Evolutionary conservation across 176 grass and related monocot genomes (phyloP).

Genomic region (Zoysia japonica): DNA sequence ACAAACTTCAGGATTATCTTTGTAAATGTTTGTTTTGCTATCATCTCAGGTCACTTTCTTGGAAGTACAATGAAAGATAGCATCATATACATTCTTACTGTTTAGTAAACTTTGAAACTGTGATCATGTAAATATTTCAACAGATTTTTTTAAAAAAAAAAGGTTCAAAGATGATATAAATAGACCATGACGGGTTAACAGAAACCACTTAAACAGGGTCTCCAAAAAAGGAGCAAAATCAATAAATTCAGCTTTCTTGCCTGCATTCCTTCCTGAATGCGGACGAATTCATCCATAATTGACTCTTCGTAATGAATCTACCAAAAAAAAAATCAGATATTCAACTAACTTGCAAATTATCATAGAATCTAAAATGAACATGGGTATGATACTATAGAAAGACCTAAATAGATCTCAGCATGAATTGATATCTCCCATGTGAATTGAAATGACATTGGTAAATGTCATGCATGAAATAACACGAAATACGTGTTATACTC

Average conservation of each 20-base stretch:
- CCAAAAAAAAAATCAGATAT: slow-evolving; percentile 26
- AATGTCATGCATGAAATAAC: neutral
- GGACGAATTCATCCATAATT: slow-evolving; percentile 76
- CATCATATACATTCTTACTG: slow-evolving; percentile 4
- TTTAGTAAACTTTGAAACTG: slow-evolving; percentile 17
- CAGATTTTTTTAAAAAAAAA: neutral
- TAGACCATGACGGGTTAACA: neutral
- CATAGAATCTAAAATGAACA: slow-evolving; percentile 13
- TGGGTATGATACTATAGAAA: slow-evolving; percentile 8
- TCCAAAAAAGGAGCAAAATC: slow-evolving; percentile 16
- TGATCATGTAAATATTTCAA: slow-evolving; percentile 7
- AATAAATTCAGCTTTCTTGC: slow-evolving; percentile 43
- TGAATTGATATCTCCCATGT: slow-evolving; percentile 22
- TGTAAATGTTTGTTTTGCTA: slow-evolving; percentile 5
- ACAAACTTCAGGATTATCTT: slow-evolving; percentile 32
- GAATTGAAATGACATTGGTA: neutral
- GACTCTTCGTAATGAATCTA: slow-evolving; percentile 83
- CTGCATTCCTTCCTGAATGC: slow-evolving; percentile 82
- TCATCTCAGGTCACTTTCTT: slow-evolving; percentile 22
- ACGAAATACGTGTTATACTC: neutral
- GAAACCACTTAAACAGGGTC: neutral
- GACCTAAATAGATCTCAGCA: slow-evolving; percentile 17
- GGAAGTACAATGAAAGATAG: neutral
- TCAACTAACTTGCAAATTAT: slow-evolving; percentile 32
- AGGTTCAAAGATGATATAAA: neutral